Conservation (phyloP, 805 yeast species). For the Isabelozyma pseudorhagii region DNA sequence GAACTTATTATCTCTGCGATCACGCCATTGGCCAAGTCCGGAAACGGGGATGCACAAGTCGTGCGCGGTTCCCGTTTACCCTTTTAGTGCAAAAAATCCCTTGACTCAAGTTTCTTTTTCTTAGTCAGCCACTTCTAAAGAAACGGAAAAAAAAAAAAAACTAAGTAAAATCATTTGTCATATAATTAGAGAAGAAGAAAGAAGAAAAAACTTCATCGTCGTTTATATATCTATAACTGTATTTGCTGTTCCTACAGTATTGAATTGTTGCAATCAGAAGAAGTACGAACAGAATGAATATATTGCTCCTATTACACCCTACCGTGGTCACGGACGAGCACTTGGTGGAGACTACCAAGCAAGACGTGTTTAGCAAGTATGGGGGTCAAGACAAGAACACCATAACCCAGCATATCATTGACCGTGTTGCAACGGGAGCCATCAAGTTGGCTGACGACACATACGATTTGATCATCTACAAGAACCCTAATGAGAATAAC, state of each 20-base stretch:
- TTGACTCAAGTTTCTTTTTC: background rate
- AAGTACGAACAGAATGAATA: constrained; percentile 8
- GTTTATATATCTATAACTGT: no score
- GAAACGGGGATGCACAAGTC: background rate
- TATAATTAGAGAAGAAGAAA: background rate
- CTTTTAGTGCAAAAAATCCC: background rate
- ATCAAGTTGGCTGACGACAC: constrained; percentile 33
- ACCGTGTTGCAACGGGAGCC: constrained; percentile 50
- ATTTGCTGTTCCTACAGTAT: background rate
- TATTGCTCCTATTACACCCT: constrained; percentile 59
- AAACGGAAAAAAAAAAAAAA: no score
- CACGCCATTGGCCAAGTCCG: background rate
- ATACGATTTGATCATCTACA: constrained; percentile 47
- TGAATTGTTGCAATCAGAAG: background rate
- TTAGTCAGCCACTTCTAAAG: background rate
- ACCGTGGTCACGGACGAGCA: constrained; percentile 59
- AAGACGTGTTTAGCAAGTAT: constrained; percentile 15
- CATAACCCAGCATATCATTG: constrained; percentile 53
- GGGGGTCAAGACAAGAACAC: constrained; percentile 9
- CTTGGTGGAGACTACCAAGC: constrained; percentile 40
- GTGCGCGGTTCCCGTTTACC: background rate
- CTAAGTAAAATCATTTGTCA: background rate
- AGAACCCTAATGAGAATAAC: constrained; percentile 51
- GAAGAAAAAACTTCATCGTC: no score
- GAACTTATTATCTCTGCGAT: background rate